These are phyloP conservation scores for Epipyxis sp. DNA, from an alignment of 108 stramenopile species.

Conservation along the genomic window DNA sequence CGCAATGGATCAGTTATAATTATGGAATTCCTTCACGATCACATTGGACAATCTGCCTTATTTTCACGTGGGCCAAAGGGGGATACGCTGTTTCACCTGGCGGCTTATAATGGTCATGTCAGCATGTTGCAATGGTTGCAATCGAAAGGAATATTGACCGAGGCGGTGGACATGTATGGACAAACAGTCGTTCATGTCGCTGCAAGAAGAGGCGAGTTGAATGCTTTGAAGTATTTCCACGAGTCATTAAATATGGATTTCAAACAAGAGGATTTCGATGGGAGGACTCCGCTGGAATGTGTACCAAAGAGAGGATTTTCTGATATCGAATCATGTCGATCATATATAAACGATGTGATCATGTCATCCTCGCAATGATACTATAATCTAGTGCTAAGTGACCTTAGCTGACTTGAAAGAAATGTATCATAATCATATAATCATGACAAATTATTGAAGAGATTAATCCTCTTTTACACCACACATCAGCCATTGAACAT, in stretches of 20 bases:
- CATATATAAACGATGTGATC: too few relatives aligned
- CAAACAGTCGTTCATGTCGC: conserved; percentile 23
- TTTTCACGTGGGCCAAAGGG: conserved; percentile 9
- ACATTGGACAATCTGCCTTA: background rate
- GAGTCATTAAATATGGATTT: background rate
- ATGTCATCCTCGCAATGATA: too few relatives aligned
- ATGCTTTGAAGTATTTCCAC: background rate
- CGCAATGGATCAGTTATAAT: background rate
- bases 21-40: background rate
- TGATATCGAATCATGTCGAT: background rate
- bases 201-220: background rate
- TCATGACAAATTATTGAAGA: too few relatives aligned
- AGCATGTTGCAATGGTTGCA: background rate
- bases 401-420: too few relatives aligned
- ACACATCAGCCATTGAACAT: too few relatives aligned
- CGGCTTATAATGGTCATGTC: conserved; percentile 20
- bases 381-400: too few relatives aligned
- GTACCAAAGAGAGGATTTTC: background rate
- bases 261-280: conserved; percentile 19
- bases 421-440: too few relatives aligned
- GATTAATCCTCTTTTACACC: too few relatives aligned
- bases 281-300: conserved; percentile 1
- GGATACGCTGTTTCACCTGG: conserved; percentile 18
- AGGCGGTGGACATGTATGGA: background rate
- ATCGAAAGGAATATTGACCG: background rate